phyloP scores from a whole-genome alignment of 1,139 yeast genomes.

The Geotrichum klebahnii region DNA sequence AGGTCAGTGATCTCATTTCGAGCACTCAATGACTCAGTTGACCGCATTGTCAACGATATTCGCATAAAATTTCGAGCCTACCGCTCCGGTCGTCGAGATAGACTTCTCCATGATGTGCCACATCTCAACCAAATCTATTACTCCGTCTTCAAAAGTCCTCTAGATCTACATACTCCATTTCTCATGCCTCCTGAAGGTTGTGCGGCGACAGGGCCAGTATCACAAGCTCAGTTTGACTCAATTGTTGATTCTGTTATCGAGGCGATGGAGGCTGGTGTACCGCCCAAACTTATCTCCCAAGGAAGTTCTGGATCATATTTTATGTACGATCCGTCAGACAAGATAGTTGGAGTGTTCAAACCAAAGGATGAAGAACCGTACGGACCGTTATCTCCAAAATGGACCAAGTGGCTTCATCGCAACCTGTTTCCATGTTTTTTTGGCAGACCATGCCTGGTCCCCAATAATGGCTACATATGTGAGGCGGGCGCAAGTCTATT shows the following conservation, averaged over 20 bases:
- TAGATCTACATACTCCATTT: constrained; percentile 25
- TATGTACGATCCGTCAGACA: constrained; percentile 42
- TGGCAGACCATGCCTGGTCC: constrained; percentile 69
- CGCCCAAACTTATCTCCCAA: constrained; percentile 54
- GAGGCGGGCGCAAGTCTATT: constrained; percentile 68
- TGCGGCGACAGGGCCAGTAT: constrained; percentile 35
- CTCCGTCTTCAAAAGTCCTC: constrained; percentile 49
- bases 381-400: constrained; percentile 72
- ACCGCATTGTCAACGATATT: constrained; percentile 18
- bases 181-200: constrained; percentile 37
- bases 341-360: constrained; percentile 59
- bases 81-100: constrained; percentile 8
- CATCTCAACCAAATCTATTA: constrained; percentile 43
- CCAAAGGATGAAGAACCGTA: constrained; percentile 82
- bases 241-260: constrained; percentile 43
- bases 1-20: constrained; percentile 16
- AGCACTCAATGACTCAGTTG: constrained; percentile 17
- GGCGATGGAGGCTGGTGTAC: constrained; percentile 45
- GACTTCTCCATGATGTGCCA: constrained; percentile 7
- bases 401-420: constrained; percentile 77
- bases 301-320: constrained; percentile 77
- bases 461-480: constrained; percentile 67
- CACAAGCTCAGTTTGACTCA: constrained; percentile 38
- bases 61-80: constrained; percentile 6
- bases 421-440: constrained; percentile 74